Conservation (phyloP, 345 rosid species). For the Laguncularia racemosa region DNA sequence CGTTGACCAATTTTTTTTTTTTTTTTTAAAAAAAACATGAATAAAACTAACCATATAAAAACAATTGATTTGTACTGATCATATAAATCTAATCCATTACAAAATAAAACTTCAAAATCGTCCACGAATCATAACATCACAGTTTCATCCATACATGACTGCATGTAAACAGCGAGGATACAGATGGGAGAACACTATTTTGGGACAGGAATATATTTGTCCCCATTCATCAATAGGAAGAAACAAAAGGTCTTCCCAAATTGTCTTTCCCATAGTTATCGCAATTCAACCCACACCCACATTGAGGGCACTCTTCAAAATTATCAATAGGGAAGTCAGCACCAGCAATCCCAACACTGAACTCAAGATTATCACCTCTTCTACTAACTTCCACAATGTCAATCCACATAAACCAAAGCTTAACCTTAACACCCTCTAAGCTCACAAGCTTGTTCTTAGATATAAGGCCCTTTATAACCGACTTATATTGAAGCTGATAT, state of each 20-base stretch:
- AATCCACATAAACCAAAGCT: slow-evolving; percentile 49
- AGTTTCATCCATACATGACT: no score
- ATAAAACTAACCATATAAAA: no score
- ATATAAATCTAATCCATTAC: no score
- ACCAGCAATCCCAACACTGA: slow-evolving; percentile 57
- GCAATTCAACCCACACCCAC: slow-evolving; percentile 83
- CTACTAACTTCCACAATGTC: slow-evolving; percentile 55
- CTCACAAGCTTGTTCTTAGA: slow-evolving; percentile 32
- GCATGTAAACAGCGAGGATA: no score
- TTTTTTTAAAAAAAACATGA: no score
- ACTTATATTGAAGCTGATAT: slow-evolving; percentile 41
- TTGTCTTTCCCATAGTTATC: neutral
- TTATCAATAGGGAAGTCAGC: slow-evolving; percentile 55
- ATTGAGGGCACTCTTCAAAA: slow-evolving; percentile 70
- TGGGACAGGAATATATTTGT: no score
- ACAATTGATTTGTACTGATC: no score
- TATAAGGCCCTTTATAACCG: slow-evolving; percentile 38
- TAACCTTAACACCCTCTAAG: slow-evolving; percentile 57
- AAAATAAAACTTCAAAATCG: no score
- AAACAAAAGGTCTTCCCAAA: slow-evolving; percentile 22
- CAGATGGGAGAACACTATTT: no score
- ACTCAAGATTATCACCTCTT: slow-evolving; percentile 42
- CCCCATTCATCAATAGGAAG: slow-evolving; percentile 13
- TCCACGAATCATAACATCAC: no score
- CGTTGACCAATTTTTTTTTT: no score